These are phyloP conservation scores for Rutstroemia sp. DNA, from an alignment of 2,329 filamentous ascomycete species.

Conservation along the genomic window DNA sequence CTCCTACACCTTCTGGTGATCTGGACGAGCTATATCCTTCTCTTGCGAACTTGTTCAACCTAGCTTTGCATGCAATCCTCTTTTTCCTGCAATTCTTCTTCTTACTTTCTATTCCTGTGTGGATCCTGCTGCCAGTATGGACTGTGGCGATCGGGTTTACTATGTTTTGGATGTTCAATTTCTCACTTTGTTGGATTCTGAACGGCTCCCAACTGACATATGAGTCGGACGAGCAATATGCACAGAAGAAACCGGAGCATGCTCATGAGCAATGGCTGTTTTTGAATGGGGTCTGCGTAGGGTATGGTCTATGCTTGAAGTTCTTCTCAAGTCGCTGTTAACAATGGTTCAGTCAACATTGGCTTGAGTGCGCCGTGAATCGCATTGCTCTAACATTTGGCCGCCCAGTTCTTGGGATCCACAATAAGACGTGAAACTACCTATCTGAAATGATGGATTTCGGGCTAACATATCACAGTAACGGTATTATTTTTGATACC, in stretches of 20 bases:
- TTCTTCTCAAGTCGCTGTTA: constrained; percentile 2
- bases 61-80: constrained; percentile 52
- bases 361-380: constrained; percentile 65
- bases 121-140: constrained; percentile 43
- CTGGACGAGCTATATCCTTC: constrained; percentile 57
- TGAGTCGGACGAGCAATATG: constrained; percentile 45
- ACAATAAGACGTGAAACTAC: constrained; percentile 55
- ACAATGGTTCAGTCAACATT: constrained; percentile 42
- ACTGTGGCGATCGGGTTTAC: constrained; percentile 33
- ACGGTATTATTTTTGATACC: constrained; percentile 67
- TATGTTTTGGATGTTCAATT: constrained; percentile 43
- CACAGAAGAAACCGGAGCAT: constrained; percentile 38
- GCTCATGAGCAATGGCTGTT: constrained; percentile 71
- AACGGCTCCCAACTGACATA: constrained; percentile 45
- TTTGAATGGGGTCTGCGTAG: constrained; percentile 63
- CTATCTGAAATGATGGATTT: not conserved
- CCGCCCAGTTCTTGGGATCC: constrained; percentile 63
- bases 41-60: constrained; percentile 45
- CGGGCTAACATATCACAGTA: constrained; percentile 21
- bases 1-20: not conserved
- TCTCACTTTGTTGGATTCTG: constrained; percentile 42
- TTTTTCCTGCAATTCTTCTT: constrained; percentile 52
- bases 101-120: constrained; percentile 48
- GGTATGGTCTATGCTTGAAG: constrained; percentile 35
- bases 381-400: constrained; percentile 65